Percentiles rank a stretch among this genome's conserved stretches.
phyloP scores from a whole-genome alignment of 1,284 basidiomycete species.

The Ganoderma meredithae region DNA sequence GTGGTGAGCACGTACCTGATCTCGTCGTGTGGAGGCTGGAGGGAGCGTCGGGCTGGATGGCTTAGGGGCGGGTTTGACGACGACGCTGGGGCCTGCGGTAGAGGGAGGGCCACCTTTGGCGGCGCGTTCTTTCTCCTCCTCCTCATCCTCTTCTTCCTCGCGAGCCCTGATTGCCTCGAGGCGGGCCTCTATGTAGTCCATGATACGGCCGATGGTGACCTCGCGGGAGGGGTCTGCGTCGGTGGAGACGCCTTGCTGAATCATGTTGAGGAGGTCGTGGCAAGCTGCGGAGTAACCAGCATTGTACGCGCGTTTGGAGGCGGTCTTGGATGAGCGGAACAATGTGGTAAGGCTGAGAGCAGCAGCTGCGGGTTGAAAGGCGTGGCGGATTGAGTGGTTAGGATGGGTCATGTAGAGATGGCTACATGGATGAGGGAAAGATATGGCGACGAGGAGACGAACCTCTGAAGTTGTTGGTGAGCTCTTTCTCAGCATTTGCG shows the following conservation, averaged over 20 bases:
- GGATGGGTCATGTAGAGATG: neutral
- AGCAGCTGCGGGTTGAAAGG: constrained; percentile 57
- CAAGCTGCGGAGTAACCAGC: constrained; percentile 79
- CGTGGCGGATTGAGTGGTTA: neutral
- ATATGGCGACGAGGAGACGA: constrained; percentile 21
- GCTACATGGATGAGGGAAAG: constrained; percentile 4
- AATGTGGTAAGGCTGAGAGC: constrained; percentile 84
- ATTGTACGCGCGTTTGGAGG: constrained; percentile 79
- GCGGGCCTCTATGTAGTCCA: constrained; percentile 74
- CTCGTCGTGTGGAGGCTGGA: constrained; percentile 14
- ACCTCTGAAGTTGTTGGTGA: constrained; percentile 85
- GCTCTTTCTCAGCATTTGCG: constrained; percentile 74
- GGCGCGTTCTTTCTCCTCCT: constrained; percentile 63
- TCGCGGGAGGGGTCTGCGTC: constrained; percentile 43
- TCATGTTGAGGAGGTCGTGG: constrained; percentile 78
- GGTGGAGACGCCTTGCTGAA: constrained; percentile 74
- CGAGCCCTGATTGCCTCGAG: constrained; percentile 73
- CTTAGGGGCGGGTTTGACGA: constrained; percentile 27
- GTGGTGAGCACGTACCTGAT: constrained; percentile 20
- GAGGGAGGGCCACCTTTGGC: constrained; percentile 28
- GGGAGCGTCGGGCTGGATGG: constrained; percentile 22
- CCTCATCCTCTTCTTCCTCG: constrained; percentile 82
- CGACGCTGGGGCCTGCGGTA: constrained; percentile 27
- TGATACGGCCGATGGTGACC: constrained; percentile 76
- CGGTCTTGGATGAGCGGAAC: constrained; percentile 76